phyloP scores from a whole-genome alignment of 129 eudicot genomes.

The Logfia minima region DNA sequence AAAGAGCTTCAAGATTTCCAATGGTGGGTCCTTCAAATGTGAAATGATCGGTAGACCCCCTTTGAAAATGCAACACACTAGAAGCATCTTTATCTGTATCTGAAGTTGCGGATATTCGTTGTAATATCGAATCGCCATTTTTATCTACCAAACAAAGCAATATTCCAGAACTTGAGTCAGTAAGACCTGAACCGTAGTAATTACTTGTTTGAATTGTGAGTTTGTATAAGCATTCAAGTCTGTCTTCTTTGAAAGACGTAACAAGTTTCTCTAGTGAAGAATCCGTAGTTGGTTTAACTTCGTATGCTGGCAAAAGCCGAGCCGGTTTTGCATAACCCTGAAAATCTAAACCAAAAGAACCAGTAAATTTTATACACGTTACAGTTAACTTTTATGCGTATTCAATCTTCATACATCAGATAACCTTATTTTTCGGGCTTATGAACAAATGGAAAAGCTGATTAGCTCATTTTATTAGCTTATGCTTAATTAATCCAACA shows the following conservation, averaged over 20 bases:
- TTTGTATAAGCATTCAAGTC: slow-evolving; percentile 51
- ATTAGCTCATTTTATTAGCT: no score
- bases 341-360: slow-evolving; percentile 58
- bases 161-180: slow-evolving; percentile 60
- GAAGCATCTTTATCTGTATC: slow-evolving; percentile 19
- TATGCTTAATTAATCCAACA: no score
- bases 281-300: slow-evolving; percentile 45
- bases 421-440: no score
- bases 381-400: neutral
- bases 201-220: slow-evolving; percentile 68
- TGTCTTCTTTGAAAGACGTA: slow-evolving; percentile 36
- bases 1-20: slow-evolving; percentile 62
- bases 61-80: slow-evolving; percentile 50
- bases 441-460: no score
- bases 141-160: slow-evolving; percentile 73
- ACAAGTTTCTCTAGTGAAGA: slow-evolving; percentile 39
- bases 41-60: slow-evolving; percentile 68
- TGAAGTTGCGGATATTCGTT: slow-evolving; percentile 59
- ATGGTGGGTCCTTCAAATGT: slow-evolving; percentile 70
- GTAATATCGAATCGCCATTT: slow-evolving; percentile 77
- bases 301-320: slow-evolving; percentile 67
- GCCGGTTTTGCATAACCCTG: slow-evolving; percentile 83
- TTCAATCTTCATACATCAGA: no score
- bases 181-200: slow-evolving; percentile 68
- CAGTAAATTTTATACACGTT: neutral